A percentile compares a stretch with the other conserved stretches of the same genome.
These are phyloP conservation scores for Yamadazyma phyllophila DNA, from an alignment of 805 yeast genomes.

Conservation along the genomic window DNA sequence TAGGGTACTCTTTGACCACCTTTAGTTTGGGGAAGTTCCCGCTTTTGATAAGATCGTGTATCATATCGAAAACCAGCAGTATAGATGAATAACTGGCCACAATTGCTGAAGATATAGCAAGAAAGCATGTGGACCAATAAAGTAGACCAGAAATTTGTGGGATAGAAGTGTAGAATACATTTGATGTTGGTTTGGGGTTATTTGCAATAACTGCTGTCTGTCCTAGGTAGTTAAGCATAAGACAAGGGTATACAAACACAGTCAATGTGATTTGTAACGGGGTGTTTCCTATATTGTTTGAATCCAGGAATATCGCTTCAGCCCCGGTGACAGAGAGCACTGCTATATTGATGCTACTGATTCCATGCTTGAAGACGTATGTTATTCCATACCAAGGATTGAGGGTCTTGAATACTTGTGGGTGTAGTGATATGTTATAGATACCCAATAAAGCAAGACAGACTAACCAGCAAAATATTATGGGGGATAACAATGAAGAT, in stretches of 20 bases:
- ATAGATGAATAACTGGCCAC: slow-evolving; percentile 63
- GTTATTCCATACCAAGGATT: slow-evolving; percentile 52
- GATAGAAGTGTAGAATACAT: slow-evolving; percentile 47
- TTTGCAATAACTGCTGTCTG: slow-evolving; percentile 50
- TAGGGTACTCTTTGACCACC: slow-evolving; percentile 48
- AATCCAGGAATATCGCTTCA: slow-evolving; percentile 65
- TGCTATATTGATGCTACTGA: slow-evolving; percentile 48
- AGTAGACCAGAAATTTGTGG: slow-evolving; percentile 44
- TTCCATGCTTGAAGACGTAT: slow-evolving; percentile 37
- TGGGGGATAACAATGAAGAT: slow-evolving; percentile 52
- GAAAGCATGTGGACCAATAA: slow-evolving; percentile 52
- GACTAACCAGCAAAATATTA: slow-evolving; percentile 50
- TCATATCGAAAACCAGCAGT: slow-evolving; percentile 51
- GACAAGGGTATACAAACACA: slow-evolving; percentile 48
- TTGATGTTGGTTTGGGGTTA: slow-evolving; percentile 38
- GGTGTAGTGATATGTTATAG: slow-evolving; percentile 42
- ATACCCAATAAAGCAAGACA: slow-evolving; percentile 46
- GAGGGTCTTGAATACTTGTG: slow-evolving; percentile 45
- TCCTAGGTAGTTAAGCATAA: slow-evolving; percentile 55
- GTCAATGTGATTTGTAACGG: slow-evolving; percentile 50
- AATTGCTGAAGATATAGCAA: slow-evolving; percentile 54
- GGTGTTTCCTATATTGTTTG: slow-evolving; percentile 52
- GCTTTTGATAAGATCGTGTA: slow-evolving; percentile 50
- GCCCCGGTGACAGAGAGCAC: slow-evolving; percentile 58
- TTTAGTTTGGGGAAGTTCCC: slow-evolving; percentile 54